A percentile compares a stretch with the other conserved stretches of the same genome.
phyloP scores from a whole-genome alignment of 352 stramenopile species.

The Phytophthora pisi region DNA sequence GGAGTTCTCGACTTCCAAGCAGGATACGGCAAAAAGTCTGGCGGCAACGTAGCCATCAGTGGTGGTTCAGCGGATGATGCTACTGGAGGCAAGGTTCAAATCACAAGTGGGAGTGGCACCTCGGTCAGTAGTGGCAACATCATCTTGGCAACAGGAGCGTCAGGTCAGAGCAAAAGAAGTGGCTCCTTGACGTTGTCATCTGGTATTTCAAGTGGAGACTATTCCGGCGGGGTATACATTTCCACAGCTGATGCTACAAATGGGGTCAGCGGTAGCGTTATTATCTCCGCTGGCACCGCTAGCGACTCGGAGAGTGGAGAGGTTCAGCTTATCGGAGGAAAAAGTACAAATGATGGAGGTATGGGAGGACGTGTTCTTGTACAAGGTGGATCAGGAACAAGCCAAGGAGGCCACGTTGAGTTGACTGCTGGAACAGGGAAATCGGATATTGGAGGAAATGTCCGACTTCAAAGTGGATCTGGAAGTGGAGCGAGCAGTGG shows the following conservation, averaged over 20 bases:
- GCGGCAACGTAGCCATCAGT: conserved; percentile 28
- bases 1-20: conserved; percentile 27
- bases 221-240: conserved; percentile 35
- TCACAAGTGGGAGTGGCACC: conserved; percentile 28
- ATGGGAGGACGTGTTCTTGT: conserved; percentile 38
- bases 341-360: conserved; percentile 32
- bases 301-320: conserved; percentile 27
- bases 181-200: conserved; percentile 35
- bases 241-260: conserved; percentile 22
- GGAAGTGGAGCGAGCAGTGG: conserved; percentile 35
- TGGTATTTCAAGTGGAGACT: conserved; percentile 23
- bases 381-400: conserved; percentile 36
- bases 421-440: conserved; percentile 35
- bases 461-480: conserved; percentile 37
- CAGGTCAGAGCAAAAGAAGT: conserved; percentile 26
- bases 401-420: conserved; percentile 33
- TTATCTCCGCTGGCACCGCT: conserved; percentile 30
- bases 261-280: conserved; percentile 31
- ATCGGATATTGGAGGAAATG: conserved; percentile 27
- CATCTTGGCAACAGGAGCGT: conserved; percentile 28
- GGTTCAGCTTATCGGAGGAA: conserved; percentile 34
- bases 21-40: conserved; percentile 27
- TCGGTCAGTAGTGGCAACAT: conserved; percentile 36
- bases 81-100: conserved; percentile 27
- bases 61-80: conserved; percentile 26